Evolutionary conservation across 2,329 filamentous ascomycete genomes (phyloP).

Genomic region (Setomelanomma holmii): DNA sequence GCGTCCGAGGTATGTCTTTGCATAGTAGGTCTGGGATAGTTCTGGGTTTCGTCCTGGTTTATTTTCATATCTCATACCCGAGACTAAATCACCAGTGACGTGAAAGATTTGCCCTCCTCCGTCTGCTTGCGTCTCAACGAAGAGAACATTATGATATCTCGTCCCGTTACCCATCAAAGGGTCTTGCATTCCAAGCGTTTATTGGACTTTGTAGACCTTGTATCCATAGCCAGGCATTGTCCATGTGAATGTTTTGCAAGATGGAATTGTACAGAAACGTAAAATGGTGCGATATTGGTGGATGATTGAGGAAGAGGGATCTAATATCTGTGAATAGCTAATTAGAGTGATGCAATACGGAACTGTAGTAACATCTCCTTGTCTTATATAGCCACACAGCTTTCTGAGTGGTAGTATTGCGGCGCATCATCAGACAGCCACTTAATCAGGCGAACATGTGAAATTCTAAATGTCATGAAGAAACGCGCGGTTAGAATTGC

Average conservation of each 20-base stretch:
- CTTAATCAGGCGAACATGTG: no score
- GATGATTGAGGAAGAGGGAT: no score
- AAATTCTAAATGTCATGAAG: no score
- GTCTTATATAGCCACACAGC: no score
- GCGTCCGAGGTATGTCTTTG: constrained; percentile 7
- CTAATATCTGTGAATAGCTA: no score
- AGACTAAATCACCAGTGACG: constrained; percentile 4
- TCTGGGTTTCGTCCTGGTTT: constrained; percentile 6
- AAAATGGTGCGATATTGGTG: no score
- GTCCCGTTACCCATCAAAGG: constrained; percentile 7
- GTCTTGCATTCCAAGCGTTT: constrained; percentile 7
- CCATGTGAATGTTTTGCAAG: background rate
- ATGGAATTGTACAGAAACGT: no score
- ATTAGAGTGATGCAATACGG: no score
- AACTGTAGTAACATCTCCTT: no score
- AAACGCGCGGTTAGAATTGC: no score
- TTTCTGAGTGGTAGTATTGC: no score
- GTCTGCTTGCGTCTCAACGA: constrained; percentile 3
- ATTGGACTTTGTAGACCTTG: constrained; percentile 4
- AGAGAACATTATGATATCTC: constrained; percentile 7
- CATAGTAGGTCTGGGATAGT: constrained; percentile 4
- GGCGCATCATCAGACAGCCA: no score
- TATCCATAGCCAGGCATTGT: background rate
- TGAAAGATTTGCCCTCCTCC: constrained; percentile 4
- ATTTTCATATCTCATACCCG: constrained; percentile 5